A percentile compares a stretch with the other conserved stretches of the same genome.
Evolutionary conservation across 2,329 filamentous ascomycete genomes (phyloP).

Genomic region (Aspergillus sp.): DNA sequence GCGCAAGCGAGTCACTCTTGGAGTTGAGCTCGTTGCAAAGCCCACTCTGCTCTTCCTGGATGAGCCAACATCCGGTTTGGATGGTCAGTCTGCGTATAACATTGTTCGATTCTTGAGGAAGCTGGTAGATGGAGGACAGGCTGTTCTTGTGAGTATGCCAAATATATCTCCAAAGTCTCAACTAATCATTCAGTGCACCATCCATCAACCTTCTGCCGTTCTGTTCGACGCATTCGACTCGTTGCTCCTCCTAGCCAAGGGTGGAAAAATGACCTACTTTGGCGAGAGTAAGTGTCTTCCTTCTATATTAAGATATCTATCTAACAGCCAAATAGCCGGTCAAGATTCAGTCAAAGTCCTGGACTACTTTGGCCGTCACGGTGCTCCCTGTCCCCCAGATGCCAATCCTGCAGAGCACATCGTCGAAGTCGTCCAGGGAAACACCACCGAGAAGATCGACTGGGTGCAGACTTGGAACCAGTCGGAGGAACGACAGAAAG

Average conservation of each 20-base stretch:
- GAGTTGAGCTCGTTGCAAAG: slow-evolving; percentile 57
- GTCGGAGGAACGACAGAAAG: slow-evolving; percentile 22
- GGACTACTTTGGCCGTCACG: slow-evolving; percentile 50
- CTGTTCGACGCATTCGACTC: slow-evolving; percentile 65
- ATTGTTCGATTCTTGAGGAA: slow-evolving; percentile 61
- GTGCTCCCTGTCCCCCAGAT: slow-evolving; percentile 48
- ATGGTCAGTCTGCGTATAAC: slow-evolving; percentile 58
- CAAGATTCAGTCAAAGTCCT: slow-evolving; percentile 37
- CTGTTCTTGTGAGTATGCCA: slow-evolving; percentile 50
- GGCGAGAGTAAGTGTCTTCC: slow-evolving; percentile 42
- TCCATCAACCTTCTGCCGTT: slow-evolving; percentile 65
- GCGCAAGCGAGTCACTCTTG: slow-evolving; percentile 59
- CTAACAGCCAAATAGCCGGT: slow-evolving; percentile 17
- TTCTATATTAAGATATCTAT: too few relatives aligned
- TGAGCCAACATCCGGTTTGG: slow-evolving; percentile 59
- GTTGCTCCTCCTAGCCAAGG: slow-evolving; percentile 59
- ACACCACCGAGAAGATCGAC: slow-evolving; percentile 15
- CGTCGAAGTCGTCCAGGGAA: slow-evolving; percentile 33
- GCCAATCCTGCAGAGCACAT: slow-evolving; percentile 51
- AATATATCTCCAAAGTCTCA: background rate
- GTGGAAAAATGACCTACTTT: slow-evolving; percentile 64
- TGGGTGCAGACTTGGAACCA: slow-evolving; percentile 30
- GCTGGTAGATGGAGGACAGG: slow-evolving; percentile 61
- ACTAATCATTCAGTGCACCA: slow-evolving; percentile 43
- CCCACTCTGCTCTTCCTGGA: slow-evolving; percentile 59